Evolutionary conservation across 2,329 filamentous ascomycete genomes (phyloP), one percentile per base, ranked within the genome.

Genomic region (Fusarium sp.): DNA sequence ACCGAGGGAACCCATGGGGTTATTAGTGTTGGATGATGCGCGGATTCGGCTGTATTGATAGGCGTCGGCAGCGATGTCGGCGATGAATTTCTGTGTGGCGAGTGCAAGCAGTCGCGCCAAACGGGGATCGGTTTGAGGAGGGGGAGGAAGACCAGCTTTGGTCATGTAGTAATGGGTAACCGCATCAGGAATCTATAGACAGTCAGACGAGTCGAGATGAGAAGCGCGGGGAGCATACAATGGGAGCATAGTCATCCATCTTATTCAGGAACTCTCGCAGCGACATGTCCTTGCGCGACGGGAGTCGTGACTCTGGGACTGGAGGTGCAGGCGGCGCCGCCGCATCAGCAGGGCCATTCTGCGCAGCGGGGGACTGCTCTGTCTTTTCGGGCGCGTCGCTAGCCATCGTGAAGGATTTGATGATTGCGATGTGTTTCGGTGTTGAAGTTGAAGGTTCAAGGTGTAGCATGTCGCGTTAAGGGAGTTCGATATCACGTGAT

Each of bases 161-260:
- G 96, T 97, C 85, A 99, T 93, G 85, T 99, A 99, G 88, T 98
- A 98, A 82, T 97, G 92, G 72, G 95, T 98, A 24, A 99, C 96
- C 22, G 96, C 96, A 80, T 99, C 96, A 53, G 96, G 96, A 77
- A 99, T 98, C 94, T 77, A 29, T 56, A 57, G 4, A 20, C 6
- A 10, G 69, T 77, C 62, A 77, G 71, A 60, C 17, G 27, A 4
- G 55, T 36, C 6, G n/a, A 7, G 14, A 44, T 17, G 20, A 33
- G 22, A 22, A 27, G 27, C 35, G 20, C 38, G 22, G 29, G n/a
- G 62, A 24, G 64, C 93, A 74, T 89, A 98, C 95, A 79, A 99
- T 98, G 12, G 96, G 96, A 69, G 96, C 95, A 84, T 96, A 98
- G 79, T 99, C 96, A 81, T 99, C 96, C 92, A 99, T 98, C 87